Conservation (phyloP, 1,284 basidiomycete species). For the Microstroma glucosiphilum region DNA sequence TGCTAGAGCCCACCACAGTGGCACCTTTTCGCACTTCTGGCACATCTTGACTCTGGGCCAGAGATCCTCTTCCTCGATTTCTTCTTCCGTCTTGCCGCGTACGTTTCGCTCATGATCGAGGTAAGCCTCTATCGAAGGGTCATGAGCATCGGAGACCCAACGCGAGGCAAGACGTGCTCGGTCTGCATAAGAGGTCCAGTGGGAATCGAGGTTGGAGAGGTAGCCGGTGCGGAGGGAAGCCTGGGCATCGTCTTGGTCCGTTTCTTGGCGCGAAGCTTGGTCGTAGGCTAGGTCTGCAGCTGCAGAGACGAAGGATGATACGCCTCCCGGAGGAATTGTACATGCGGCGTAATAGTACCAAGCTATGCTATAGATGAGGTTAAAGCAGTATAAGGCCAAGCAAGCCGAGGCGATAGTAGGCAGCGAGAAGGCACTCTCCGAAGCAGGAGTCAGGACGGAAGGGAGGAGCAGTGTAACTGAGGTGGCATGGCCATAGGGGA, state of each 20-base stretch:
- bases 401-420: constrained; percentile 36
- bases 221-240: too few species aligned
- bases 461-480: constrained; percentile 28
- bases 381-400: constrained; percentile 55
- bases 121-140: too few species aligned
- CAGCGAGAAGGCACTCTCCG: constrained; percentile 28
- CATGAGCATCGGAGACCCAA: neutral
- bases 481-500: constrained; percentile 28
- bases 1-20: constrained; percentile 33
- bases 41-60: constrained; percentile 42
- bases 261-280: too few species aligned
- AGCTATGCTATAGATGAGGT: constrained; percentile 71
- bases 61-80: constrained; percentile 22
- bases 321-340: constrained; percentile 56
- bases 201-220: constrained; percentile 53
- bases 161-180: constrained; percentile 16
- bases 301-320: neutral
- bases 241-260: too few species aligned
- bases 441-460: constrained; percentile 23
- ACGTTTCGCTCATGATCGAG: too few species aligned
- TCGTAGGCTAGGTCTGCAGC: too few species aligned
- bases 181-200: constrained; percentile 30
- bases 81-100: neutral
- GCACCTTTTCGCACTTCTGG: constrained; percentile 37
- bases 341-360: constrained; percentile 78